Evolutionary conservation across 139 green algal genomes (phyloP), one percentile per base, ranked within the genome.

Genomic region (Asterochloris sp.): DNA sequence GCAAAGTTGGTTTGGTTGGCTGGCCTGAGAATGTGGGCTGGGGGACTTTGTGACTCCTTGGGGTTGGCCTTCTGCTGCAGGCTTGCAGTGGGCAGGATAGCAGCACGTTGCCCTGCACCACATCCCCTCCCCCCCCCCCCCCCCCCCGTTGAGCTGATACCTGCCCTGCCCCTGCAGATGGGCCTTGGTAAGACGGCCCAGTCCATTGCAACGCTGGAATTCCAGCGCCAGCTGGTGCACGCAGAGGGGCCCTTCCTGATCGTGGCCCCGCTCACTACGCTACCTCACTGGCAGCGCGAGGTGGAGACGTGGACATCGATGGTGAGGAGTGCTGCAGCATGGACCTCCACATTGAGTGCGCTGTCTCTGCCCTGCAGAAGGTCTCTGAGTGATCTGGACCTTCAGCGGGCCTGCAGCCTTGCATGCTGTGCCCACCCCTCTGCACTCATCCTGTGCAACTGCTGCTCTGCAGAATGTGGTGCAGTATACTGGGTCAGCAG

Each of bases 221-320:
- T 88, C 60, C 85, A 95, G 80, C 87, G 88, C 28, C 85, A 89
- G 84, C 81, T 93, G 73, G 83, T 83, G 19, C 82, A 85, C 75
- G 73, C 89, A 23, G 66, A 12, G 0, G 92, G 90, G 13, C 95
- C 96, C 15, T 98, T 98, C 90, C 87, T 98, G 61, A 89, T 99
- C 12, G 89, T 98, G 29, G 96, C 96, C 9, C 96, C 96, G 17
- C 88, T 98, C 24, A 97, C 94, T 74, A 98, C 95, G 13, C 90
- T 99, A 63, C 91, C 89, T 27, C 95, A 99, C 88, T 99, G 96
- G 96, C 87, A 95, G 88, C 87, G 96, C 23, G 95, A 99, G 85
- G 90, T 98, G 6, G 83, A 96, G 88, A 96, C 94, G 9, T 98
- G 96, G 92, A 97, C 92, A 0, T 85, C 89, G 85, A 95, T 97